phyloP scores from a whole-genome alignment of 176 grass and related monocot genomes.

The Lolium rigidum region DNA sequence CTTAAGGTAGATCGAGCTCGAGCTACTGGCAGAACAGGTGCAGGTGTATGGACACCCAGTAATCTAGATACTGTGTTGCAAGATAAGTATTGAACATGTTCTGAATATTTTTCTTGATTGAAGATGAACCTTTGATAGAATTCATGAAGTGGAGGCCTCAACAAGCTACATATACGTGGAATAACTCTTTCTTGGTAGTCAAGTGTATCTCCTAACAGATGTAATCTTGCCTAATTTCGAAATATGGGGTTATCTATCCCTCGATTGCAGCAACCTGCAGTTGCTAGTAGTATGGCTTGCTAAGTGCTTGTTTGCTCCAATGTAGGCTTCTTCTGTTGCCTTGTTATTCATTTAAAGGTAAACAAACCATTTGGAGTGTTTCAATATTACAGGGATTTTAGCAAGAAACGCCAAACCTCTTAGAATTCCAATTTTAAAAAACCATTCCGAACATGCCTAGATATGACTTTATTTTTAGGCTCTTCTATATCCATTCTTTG shows the following conservation, averaged over 20 bases:
- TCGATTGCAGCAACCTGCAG: neutral
- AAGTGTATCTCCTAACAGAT: no score
- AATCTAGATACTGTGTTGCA: neutral
- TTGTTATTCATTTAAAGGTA: neutral
- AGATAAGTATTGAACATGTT: neutral
- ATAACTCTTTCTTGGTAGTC: no score
- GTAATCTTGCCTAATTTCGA: neutral
- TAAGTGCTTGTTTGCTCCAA: slow-evolving; percentile 4
- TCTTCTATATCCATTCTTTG: neutral
- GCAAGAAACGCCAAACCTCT: neutral
- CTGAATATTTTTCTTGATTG: no score
- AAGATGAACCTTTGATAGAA: no score
- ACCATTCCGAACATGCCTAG: neutral
- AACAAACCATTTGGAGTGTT: neutral
- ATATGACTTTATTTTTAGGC: neutral
- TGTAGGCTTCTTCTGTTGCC: neutral
- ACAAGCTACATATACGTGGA: no score
- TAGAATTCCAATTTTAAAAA: neutral
- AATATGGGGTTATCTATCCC: slow-evolving; percentile 1
- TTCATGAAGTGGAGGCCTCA: no score
- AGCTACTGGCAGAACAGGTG: neutral
- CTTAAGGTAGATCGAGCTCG: neutral
- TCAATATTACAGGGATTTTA: neutral
- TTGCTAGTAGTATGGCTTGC: neutral
- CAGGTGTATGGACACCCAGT: neutral